Conservation (phyloP, 1,139 yeast species). For the Geotrichum fermentans region DNA sequence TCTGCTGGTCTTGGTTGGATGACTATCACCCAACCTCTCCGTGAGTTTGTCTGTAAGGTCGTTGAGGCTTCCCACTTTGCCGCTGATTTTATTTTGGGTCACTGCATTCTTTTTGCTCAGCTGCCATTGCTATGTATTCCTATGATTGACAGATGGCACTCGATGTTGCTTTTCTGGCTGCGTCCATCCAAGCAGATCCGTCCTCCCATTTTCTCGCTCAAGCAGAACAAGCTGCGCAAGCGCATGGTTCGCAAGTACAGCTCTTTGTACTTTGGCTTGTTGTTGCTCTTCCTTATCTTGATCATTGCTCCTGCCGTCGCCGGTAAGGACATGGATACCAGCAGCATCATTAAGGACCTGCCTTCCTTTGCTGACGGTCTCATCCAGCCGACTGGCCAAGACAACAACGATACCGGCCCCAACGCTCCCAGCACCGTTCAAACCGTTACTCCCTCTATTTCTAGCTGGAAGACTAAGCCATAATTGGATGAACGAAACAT, state of each 20-base stretch:
- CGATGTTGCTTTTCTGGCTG: slow-evolving; percentile 97
- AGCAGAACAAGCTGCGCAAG: slow-evolving; percentile 96
- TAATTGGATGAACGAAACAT: too few species aligned
- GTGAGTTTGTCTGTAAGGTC: slow-evolving; percentile 92
- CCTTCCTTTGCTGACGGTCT: slow-evolving; percentile 60
- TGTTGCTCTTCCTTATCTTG: slow-evolving; percentile 65
- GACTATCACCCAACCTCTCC: slow-evolving; percentile 93
- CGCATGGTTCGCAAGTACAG: slow-evolving; percentile 97
- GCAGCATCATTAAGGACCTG: slow-evolving; percentile 24
- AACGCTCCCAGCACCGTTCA: slow-evolving; percentile 31
- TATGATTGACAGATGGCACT: slow-evolving; percentile 93
- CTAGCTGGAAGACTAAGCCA: slow-evolving; percentile 30
- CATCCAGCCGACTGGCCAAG: slow-evolving; percentile 80
- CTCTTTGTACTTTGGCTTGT: slow-evolving; percentile 66
- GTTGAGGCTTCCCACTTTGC: slow-evolving; percentile 95
- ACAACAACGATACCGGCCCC: slow-evolving; percentile 69
- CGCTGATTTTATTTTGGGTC: slow-evolving; percentile 94
- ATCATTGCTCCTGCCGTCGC: slow-evolving; percentile 88
- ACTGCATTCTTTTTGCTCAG: slow-evolving; percentile 78
- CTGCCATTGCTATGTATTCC: slow-evolving; percentile 84
- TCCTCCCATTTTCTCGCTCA: slow-evolving; percentile 96
- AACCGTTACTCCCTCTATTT: slow-evolving; percentile 33
- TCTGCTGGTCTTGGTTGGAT: slow-evolving; percentile 91
- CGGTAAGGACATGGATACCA: slow-evolving; percentile 31
- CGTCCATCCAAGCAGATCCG: slow-evolving; percentile 96